Base-by-base conservation (phyloP, 1,139 yeast genomes). In the Yamadazyma atlantica region DNA sequence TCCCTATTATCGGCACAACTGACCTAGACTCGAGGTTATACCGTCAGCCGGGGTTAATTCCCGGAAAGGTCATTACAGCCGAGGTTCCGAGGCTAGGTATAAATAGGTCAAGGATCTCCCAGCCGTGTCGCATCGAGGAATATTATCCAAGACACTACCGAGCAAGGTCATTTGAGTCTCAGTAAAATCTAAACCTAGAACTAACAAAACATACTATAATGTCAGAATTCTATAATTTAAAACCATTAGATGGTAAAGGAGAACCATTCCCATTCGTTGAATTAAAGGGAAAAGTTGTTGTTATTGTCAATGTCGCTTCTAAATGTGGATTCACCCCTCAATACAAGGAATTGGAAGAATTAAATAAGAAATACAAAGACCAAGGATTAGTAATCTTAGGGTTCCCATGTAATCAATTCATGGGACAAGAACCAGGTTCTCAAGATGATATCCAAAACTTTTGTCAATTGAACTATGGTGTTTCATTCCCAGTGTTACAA, bases 251-350 rank as follows among this genome's bases (percentile, higher is more conserved):
- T 47, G 55, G 58, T 41, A 62, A 62, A 39, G 88, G 85, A 34
- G 62, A 80, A 51, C 80, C 82, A 24, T 88, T 65, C 62, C 77
- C 85, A 32, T 85, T 92, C 58, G 55, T 66, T 29, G 73, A 84
- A 48, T 69, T 89, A 44, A 77, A 87, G 62, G 97, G 96, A 32
- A 88, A 92, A 61, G 96, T 87, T 35, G 97, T 92, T 15, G 64
- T 92, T 35, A 76, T 92, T 49, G 96, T 92, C 50, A 92, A 92
- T 61, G 97, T 96, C 29, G 92, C 97, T 48, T 87, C 90, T 59
- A 90, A 87, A 69, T 87, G 92, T 42, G 86, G 87, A 52, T 84
- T 87, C 53, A 85, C 88, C 44, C 97, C 94, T 57, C 94, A 90
- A 67, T 72, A 73, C 54, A 64, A 64, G 54, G 97, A 83, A 45